A percentile compares a stretch with the other conserved stretches of the same genome.
These are phyloP conservation scores for Apiospora sp. DNA, from an alignment of 2,329 filamentous ascomycete genomes.

Conservation along the genomic window DNA sequence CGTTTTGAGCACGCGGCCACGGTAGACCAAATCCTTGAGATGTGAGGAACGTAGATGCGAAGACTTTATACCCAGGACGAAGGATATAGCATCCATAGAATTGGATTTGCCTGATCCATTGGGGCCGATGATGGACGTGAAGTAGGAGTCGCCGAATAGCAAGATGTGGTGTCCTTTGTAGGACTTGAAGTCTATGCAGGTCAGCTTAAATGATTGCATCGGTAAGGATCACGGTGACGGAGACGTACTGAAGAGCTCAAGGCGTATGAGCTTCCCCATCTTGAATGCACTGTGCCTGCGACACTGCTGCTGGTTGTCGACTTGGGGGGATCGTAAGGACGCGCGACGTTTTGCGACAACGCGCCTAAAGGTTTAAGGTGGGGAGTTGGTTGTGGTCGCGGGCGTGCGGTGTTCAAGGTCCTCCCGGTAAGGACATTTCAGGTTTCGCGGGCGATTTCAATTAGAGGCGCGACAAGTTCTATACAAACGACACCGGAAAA, in stretches of 20 bases:
- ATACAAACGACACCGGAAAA: neutral
- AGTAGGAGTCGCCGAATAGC: slow-evolving; percentile 96
- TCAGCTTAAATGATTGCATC: slow-evolving; percentile 29
- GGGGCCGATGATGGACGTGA: slow-evolving; percentile 98
- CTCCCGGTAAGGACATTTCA: slow-evolving; percentile 14
- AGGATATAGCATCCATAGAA: slow-evolving; percentile 99
- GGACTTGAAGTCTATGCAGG: slow-evolving; percentile 88
- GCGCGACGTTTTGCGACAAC: slow-evolving; percentile 24
- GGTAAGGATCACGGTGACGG: slow-evolving; percentile 12
- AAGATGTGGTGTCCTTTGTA: slow-evolving; percentile 97
- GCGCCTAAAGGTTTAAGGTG: slow-evolving; percentile 20
- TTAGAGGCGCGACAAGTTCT: neutral
- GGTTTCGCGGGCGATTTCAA: neutral
- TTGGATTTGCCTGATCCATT: slow-evolving; percentile 99
- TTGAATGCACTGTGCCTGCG: slow-evolving; percentile 43
- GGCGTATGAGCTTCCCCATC: slow-evolving; percentile 95
- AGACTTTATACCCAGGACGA: slow-evolving; percentile 97
- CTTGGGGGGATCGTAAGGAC: slow-evolving; percentile 12
- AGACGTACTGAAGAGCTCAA: slow-evolving; percentile 88
- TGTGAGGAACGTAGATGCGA: slow-evolving; percentile 96
- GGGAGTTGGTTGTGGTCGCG: slow-evolving; percentile 10
- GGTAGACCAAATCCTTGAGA: slow-evolving; percentile 93
- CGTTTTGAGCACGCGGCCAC: slow-evolving; percentile 89
- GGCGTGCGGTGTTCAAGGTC: slow-evolving; percentile 15
- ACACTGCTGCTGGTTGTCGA: slow-evolving; percentile 3